phyloP scores from a whole-genome alignment of 2,329 filamentous ascomycete species.

The Neocatenulostroma microsporum region DNA sequence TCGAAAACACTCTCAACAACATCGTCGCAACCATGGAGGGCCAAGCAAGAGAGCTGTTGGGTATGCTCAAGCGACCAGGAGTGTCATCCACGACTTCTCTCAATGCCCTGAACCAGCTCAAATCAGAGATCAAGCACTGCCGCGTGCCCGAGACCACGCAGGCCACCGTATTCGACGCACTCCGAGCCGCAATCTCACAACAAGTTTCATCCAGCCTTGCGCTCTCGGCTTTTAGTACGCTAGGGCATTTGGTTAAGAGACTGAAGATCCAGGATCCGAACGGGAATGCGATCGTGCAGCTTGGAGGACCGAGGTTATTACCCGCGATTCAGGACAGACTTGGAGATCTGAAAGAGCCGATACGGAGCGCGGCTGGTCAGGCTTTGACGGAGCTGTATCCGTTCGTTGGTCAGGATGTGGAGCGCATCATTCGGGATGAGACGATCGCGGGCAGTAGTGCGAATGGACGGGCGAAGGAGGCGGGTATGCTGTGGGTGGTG shows the following conservation, averaged over 20 bases:
- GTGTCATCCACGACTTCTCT: constrained; percentile 63
- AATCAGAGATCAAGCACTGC: constrained; percentile 86
- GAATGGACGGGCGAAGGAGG: constrained; percentile 79
- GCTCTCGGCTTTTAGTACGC: constrained; percentile 76
- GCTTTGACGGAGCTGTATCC: constrained; percentile 70
- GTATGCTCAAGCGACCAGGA: constrained; percentile 53
- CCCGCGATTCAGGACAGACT: constrained; percentile 74
- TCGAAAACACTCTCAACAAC: too few relatives aligned
- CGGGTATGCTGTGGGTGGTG: constrained; percentile 75
- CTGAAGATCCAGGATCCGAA: constrained; percentile 77
- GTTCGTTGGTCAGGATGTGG: constrained; percentile 63
- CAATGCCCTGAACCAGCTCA: constrained; percentile 62
- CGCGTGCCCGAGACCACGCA: constrained; percentile 72
- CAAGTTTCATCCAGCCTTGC: constrained; percentile 66
- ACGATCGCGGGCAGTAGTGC: constrained; percentile 72
- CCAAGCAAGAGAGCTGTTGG: constrained; percentile 48
- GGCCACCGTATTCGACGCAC: constrained; percentile 69
- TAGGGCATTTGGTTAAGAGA: constrained; percentile 80
- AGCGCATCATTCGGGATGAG: constrained; percentile 68
- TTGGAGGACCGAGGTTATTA: constrained; percentile 59
- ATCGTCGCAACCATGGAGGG: constrained; percentile 50
- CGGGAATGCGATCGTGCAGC: constrained; percentile 56
- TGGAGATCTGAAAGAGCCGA: constrained; percentile 80
- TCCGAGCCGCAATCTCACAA: constrained; percentile 66
- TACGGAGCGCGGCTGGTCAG: constrained; percentile 65